These are phyloP conservation scores for Waitea zeae DNA, from an alignment of 1,284 basidiomycete species.

Conservation along the genomic window DNA sequence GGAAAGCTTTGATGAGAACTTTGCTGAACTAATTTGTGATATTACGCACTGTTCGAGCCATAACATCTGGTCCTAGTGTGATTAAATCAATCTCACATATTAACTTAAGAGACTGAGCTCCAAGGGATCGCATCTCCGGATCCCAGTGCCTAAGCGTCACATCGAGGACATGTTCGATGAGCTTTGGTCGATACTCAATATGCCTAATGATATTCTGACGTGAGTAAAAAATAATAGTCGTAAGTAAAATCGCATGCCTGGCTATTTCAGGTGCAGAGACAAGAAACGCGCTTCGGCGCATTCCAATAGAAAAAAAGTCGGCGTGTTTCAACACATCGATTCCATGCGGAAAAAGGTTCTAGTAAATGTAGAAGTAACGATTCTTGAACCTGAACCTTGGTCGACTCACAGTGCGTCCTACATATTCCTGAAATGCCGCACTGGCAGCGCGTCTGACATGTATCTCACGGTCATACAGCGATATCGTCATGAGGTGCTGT, in stretches of 20 bases:
- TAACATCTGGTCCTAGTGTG: conserved; percentile 37
- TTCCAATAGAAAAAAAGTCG: conserved; percentile 89
- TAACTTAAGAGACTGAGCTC: conserved; percentile 57
- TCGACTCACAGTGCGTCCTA: conserved; percentile 70
- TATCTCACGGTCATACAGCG: conserved; percentile 86
- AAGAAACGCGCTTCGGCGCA: conserved; percentile 73
- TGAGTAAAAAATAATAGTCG: no score
- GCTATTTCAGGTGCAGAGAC: conserved; percentile 77
- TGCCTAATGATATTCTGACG: conserved; percentile 31
- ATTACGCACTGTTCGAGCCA: conserved; percentile 9
- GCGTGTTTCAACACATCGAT: conserved; percentile 85
- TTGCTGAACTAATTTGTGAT: background rate
- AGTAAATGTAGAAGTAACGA: conserved; percentile 1
- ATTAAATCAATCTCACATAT: conserved; percentile 49
- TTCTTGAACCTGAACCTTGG: conserved; percentile 3
- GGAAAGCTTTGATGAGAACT: background rate
- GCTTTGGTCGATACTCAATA: conserved; percentile 47
- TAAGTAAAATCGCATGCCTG: no score
- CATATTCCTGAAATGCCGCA: conserved; percentile 95
- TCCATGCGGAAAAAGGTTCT: conserved; percentile 79
- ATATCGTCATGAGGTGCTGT: conserved; percentile 54
- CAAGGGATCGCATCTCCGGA: conserved; percentile 58
- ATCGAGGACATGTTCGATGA: conserved; percentile 63
- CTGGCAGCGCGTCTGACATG: conserved; percentile 94
- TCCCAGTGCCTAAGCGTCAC: conserved; percentile 88